Conservation (phyloP, 2,329 filamentous ascomycete species). For the Apiospora pterosperma region DNA sequence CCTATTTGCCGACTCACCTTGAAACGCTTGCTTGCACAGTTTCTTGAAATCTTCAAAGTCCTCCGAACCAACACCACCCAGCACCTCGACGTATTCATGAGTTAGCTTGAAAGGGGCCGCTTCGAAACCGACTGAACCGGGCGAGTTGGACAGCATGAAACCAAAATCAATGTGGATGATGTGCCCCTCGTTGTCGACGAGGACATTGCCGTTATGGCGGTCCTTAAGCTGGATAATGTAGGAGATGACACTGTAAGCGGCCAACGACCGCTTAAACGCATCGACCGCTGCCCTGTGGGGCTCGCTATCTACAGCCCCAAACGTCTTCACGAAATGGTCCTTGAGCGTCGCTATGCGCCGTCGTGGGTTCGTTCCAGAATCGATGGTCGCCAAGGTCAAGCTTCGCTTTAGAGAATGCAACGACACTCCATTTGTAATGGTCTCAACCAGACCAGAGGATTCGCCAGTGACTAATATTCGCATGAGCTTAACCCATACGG, state of each 20-base stretch:
- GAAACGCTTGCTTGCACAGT: slow-evolving; percentile 80
- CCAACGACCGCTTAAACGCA: slow-evolving; percentile 77
- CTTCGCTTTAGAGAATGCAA: slow-evolving; percentile 81
- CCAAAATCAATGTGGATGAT: slow-evolving; percentile 89
- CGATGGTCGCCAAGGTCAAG: slow-evolving; percentile 71
- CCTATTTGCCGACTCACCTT: slow-evolving; percentile 49
- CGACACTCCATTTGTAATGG: slow-evolving; percentile 85
- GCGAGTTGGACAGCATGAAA: slow-evolving; percentile 86
- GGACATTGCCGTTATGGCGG: slow-evolving; percentile 80
- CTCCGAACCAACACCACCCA: slow-evolving; percentile 67
- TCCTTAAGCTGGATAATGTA: slow-evolving; percentile 84
- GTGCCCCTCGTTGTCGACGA: slow-evolving; percentile 82
- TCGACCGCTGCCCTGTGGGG: slow-evolving; percentile 70
- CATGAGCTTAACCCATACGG: slow-evolving; percentile 89
- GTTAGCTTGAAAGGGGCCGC: slow-evolving; percentile 85
- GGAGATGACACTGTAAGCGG: slow-evolving; percentile 81
- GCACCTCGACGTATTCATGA: slow-evolving; percentile 79
- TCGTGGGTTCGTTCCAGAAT: slow-evolving; percentile 68
- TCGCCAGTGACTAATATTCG: slow-evolving; percentile 82
- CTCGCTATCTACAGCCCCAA: slow-evolving; percentile 67
- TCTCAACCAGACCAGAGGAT: slow-evolving; percentile 80
- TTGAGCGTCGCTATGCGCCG: slow-evolving; percentile 75
- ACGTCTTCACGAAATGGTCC: slow-evolving; percentile 79
- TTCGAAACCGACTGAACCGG: slow-evolving; percentile 80
- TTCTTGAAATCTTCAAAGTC: slow-evolving; percentile 75